phyloP scores from a whole-genome alignment of 495 filamentous ascomycete species.

The Xylaria longipes region DNA sequence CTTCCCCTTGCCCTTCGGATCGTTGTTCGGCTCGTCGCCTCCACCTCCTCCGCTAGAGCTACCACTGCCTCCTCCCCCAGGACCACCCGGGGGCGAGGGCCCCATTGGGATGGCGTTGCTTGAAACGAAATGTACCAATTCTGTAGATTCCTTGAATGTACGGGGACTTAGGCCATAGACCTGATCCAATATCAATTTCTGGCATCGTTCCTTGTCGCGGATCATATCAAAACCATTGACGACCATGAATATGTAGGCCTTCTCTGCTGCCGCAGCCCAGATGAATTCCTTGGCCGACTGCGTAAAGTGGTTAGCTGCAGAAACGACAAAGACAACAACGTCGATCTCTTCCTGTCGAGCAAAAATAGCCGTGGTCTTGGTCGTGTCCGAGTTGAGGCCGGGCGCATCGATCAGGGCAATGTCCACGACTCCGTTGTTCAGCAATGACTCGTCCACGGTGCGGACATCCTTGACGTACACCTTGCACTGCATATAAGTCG shows the following conservation, averaged over 20 bases:
- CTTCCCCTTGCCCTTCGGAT: slow-evolving; percentile 86
- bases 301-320: slow-evolving; percentile 96
- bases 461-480: slow-evolving; percentile 94
- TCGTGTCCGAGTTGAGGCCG: slow-evolving; percentile 90
- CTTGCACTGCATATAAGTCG: slow-evolving; percentile 91
- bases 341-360: slow-evolving; percentile 98
- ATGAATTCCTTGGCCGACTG: slow-evolving; percentile 97
- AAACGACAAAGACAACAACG: slow-evolving; percentile 98
- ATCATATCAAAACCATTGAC: slow-evolving; percentile 98
- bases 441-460: slow-evolving; percentile 87
- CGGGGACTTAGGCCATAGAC: slow-evolving; percentile 82
- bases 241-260: slow-evolving; percentile 98
- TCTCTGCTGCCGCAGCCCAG: slow-evolving; percentile 91
- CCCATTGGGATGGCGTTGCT: slow-evolving; percentile 88
- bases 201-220: slow-evolving; percentile 77
- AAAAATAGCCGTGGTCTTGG: slow-evolving; percentile 96
- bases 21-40: slow-evolving; percentile 64
- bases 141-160: slow-evolving; percentile 89
- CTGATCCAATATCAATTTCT: slow-evolving; percentile 92
- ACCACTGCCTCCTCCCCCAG: slow-evolving; percentile 65
- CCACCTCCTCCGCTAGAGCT: slow-evolving; percentile 61
- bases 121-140: slow-evolving; percentile 97
- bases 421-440: slow-evolving; percentile 97
- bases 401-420: slow-evolving; percentile 98
- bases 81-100: slow-evolving; percentile 58